Evolutionary conservation across 129 eudicot genomes (phyloP).

Genomic region (Artemisia tridentata): DNA sequence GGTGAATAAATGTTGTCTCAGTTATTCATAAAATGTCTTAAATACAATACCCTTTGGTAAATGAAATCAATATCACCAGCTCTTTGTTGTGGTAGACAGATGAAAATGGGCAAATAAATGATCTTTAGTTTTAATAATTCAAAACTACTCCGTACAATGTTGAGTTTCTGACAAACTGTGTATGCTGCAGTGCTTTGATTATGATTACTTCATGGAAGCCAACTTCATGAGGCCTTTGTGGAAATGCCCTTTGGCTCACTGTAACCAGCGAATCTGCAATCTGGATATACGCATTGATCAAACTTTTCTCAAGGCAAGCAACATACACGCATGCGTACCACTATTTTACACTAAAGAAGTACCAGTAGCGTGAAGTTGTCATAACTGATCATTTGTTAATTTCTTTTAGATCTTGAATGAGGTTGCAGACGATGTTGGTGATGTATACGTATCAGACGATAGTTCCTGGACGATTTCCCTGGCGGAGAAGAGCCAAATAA

Average conservation of each 20-base stretch:
- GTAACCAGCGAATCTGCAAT: conserved; percentile 32
- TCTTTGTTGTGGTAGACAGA: neutral
- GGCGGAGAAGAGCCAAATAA: too few relatives aligned
- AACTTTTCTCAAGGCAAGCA: conserved; percentile 33
- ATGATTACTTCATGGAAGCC: conserved; percentile 29
- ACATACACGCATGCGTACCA: neutral
- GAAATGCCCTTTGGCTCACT: conserved; percentile 32
- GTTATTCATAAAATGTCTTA: neutral
- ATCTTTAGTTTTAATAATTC: too few relatives aligned
- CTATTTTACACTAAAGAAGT: neutral
- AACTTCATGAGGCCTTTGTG: conserved; percentile 37
- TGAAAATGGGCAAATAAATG: too few relatives aligned
- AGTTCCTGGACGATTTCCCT: conserved; percentile 39
- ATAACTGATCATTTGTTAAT: neutral
- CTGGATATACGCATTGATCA: conserved; percentile 37
- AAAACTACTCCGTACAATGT: too few relatives aligned
- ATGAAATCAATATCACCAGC: neutral
- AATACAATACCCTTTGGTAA: neutral
- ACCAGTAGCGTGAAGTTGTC: neutral
- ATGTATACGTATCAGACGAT: conserved; percentile 28
- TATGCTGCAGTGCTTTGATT: conserved; percentile 38
- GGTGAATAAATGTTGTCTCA: conserved; percentile 20
- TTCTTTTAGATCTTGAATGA: conserved; percentile 3
- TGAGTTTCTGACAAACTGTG: neutral
- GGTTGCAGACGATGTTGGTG: neutral